Evolutionary conservation across 2,329 filamentous ascomycete species (phyloP), one percentile per base, ranked within the genome.

Genomic region (Triangularia setosa): DNA sequence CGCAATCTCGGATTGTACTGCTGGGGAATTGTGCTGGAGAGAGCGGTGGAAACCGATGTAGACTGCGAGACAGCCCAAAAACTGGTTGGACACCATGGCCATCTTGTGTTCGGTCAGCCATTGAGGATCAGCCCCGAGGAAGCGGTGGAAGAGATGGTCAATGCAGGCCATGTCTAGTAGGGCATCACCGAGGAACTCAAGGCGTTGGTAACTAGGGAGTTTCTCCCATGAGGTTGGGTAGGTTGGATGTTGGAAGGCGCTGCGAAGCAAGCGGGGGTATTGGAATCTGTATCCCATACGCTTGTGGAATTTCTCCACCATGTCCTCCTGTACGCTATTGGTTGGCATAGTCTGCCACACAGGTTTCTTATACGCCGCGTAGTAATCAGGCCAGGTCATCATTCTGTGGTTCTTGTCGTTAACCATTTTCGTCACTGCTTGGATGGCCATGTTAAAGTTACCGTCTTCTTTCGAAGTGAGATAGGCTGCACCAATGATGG

Each of bases 61-160:
- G 2, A 96, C 91, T 65, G 90, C 90, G 2, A 98, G 80, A 18
- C 88, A 91, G 1, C 91, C 92, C 1, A 97, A 83, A 73, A 98
- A 99, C 66, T 93, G 93, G 78, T 99, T 99, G 61, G 92, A 95
- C 0, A 95, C 93, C 91, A 99, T 97, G n/a, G 93, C 92, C 88
- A 96, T 97, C 79, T 98, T 98, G 82, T 98, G 94, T 77, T 98
- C 95, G 0, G 95, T 98, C 65, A 99, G 82, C 94, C 94, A 98
- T 74, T 98, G 93, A 0, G 95, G 94, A 72, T 97, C 93, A 64
- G 90, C 91, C 60, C 86, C 80, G 0, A 93, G 92, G 70, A 90
- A 92, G 3, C 81, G 83, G 69, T 87, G 83, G 77, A 92, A 98
- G 3, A 99, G 82, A 70, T 91, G 87, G 70, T 93, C 90, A 62